Conservation (phyloP, 179 eudicot species). For the Spergularia azorica region DNA sequence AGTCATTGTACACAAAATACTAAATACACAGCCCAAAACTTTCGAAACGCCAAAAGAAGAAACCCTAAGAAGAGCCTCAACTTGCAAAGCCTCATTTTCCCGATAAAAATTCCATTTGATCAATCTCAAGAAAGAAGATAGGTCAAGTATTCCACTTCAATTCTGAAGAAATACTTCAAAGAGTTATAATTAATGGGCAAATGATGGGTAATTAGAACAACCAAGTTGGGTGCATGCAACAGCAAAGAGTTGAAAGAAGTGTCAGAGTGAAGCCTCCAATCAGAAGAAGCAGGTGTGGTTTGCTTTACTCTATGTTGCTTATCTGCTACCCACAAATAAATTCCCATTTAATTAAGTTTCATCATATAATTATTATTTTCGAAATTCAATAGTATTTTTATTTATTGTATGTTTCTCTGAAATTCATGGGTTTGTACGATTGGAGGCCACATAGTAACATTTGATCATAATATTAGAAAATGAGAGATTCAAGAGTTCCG, state of each 20-base stretch:
- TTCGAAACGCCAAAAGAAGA: background rate
- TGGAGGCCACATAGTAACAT: conserved; percentile 22
- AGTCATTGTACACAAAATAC: no score
- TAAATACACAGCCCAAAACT: background rate
- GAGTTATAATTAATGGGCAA: background rate
- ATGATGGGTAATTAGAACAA: background rate
- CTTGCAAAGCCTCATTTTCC: background rate
- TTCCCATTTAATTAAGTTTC: background rate
- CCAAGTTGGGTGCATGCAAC: conserved; percentile 21
- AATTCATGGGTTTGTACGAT: conserved; percentile 15
- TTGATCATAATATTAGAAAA: conserved; percentile 12
- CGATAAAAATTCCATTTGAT: background rate
- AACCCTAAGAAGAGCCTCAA: background rate
- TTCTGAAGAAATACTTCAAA: conserved; percentile 7
- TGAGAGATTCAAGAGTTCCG: conserved; percentile 33
- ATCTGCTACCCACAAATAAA: background rate
- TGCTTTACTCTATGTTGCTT: conserved; percentile 25
- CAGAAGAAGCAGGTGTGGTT: conserved; percentile 23
- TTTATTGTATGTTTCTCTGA: conserved; percentile 14
- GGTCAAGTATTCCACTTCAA: background rate
- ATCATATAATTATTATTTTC: background rate
- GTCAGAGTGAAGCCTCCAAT: conserved; percentile 33
- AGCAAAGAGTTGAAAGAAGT: conserved; percentile 12
- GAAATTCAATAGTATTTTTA: conserved; percentile 6
- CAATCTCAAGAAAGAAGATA: background rate